phyloP scores from a whole-genome alignment of 352 stramenopile species.

The Globisporangium okanoganense region DNA sequence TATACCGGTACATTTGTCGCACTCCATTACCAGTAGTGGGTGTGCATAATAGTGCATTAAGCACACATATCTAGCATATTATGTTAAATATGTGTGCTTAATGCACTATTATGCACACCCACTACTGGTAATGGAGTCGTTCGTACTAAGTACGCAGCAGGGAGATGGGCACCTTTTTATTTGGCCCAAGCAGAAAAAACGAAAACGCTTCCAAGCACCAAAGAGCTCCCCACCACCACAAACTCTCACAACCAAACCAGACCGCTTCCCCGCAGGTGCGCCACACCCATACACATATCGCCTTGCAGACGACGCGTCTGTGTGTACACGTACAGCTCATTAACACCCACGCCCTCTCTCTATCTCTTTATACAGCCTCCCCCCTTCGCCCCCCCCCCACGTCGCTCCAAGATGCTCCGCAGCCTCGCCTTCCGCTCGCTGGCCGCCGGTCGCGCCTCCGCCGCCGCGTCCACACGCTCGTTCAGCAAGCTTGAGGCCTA shows the following conservation, averaged over 20 bases:
- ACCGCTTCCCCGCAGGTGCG: constrained; percentile 5
- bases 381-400: neutral
- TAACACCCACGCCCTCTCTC: neutral
- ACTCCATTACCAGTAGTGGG: too few species aligned
- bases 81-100: too few species aligned
- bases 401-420: constrained; percentile 15
- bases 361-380: neutral
- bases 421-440: constrained; percentile 14
- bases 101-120: too few species aligned
- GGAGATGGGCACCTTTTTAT: neutral
- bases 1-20: too few species aligned
- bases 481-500: constrained; percentile 39
- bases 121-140: too few species aligned
- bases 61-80: too few species aligned
- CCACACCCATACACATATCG: neutral
- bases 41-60: too few species aligned
- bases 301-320: too few species aligned
- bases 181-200: neutral
- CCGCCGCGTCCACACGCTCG: constrained; percentile 2
- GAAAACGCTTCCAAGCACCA: too few species aligned
- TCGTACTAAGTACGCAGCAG: too few species aligned
- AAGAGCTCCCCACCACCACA: constrained; percentile 3
- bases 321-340: too few species aligned
- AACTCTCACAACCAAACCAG: constrained; percentile 5
- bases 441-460: neutral